Evolutionary conservation across 805 yeast genomes (phyloP), one percentile per base, ranked within the genome.

Genomic region (Kluyveromyces aestuarii): DNA sequence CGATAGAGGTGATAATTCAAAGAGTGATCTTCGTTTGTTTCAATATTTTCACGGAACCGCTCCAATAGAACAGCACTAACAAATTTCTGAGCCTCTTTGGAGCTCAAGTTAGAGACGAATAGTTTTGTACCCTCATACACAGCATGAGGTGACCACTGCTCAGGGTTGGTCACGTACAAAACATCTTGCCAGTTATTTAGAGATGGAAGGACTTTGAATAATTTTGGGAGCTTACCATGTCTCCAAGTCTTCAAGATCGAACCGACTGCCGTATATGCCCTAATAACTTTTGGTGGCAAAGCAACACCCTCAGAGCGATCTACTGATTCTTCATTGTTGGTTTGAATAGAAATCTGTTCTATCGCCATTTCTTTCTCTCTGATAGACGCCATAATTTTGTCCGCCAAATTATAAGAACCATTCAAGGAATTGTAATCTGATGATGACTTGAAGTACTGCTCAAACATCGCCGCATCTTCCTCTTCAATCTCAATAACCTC

Each of bases 121-220:
- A 93, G 72, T 67, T 88, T 87, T 8, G 98, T 88, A 2, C 97
- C 99, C 67, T 93, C 98, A 62, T 84, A 93, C 6, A 84, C 82
- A 2, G 93, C 96, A 60, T 90, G 91, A 16, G 97, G 90, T 16
- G 98, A 86, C 99, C 99, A 93, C 27, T 74, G 71, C 53, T 81
- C 89, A 8, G 99, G 99, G 56, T 88, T 81, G 1, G 98, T 90
- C 39, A 93, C 96, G 62, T 81, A 91, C 36, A 93, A 71, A 35
- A 93, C 84, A 64, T 91, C 98, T 64, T 89, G 89, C 99, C 99
- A 93, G 69, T 91, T 91, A 57, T 78, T 84, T 55, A 93, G 75
- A 3, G 95, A 78, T 36, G 99, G 99, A 48, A 95, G 77, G 45
- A 93, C 95, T 64, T 93, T 93, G 74, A 93, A 93, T 35, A 95